A percentile compares a stretch with the other conserved stretches of the same genome.
These are phyloP conservation scores for Isatis tinctoria DNA, from an alignment of 345 rosid genomes.

Conservation along the genomic window DNA sequence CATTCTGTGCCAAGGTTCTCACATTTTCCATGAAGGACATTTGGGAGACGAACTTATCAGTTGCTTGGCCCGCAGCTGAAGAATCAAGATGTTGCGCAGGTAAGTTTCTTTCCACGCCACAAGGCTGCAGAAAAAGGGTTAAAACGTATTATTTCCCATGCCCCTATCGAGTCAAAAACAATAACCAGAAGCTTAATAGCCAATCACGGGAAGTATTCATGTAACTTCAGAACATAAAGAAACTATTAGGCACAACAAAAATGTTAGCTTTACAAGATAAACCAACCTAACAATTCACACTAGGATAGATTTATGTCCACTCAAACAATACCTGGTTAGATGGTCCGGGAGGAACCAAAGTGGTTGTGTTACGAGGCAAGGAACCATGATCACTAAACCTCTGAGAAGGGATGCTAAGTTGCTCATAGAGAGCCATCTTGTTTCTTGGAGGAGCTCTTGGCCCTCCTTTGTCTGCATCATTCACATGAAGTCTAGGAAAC, in stretches of 20 bases:
- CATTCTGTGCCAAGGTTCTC: constrained; percentile 32
- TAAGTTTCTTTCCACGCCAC: constrained; percentile 40
- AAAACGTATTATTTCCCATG: background rate
- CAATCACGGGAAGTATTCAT: background rate
- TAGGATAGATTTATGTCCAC: background rate
- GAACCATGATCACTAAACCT: constrained; percentile 48
- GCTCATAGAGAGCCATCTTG: constrained; percentile 99
- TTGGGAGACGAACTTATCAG: constrained; percentile 35
- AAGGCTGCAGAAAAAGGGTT: constrained; percentile 37
- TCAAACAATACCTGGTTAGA: constrained; percentile 55
- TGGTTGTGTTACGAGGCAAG: constrained; percentile 31
- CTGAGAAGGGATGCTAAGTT: constrained; percentile 81
- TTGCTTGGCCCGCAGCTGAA: constrained; percentile 28
- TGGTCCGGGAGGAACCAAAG: constrained; percentile 45
- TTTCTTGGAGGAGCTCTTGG: constrained; percentile 98
- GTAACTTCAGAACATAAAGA: background rate
- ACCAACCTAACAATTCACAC: background rate
- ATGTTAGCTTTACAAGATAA: background rate
- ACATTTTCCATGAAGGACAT: constrained; percentile 34
- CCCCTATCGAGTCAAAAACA: background rate
- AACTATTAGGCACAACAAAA: background rate
- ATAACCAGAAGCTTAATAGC: background rate
- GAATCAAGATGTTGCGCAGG: constrained; percentile 35
- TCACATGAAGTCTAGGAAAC: constrained; percentile 93
- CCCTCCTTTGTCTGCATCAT: constrained; percentile 87